Conservation (phyloP, 352 stramenopile genomes). For the Pythium dissotocum region DNA sequence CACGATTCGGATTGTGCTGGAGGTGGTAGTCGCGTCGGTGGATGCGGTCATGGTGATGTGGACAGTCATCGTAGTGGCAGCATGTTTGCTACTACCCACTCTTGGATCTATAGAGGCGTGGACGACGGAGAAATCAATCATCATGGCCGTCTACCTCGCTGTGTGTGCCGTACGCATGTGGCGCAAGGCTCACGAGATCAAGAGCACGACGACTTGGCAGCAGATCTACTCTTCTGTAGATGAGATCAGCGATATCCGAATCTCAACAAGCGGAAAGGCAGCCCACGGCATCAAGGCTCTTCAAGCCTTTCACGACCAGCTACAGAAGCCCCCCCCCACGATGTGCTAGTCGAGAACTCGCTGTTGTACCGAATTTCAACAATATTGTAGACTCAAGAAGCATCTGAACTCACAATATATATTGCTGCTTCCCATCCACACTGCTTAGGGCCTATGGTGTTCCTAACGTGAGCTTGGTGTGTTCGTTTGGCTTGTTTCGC, state of each 20-base stretch:
- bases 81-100: not conserved
- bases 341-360: not conserved
- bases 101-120: not conserved
- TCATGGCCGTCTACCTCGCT: not conserved
- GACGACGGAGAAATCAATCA: not conserved
- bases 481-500: not conserved
- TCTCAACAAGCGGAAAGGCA: not conserved
- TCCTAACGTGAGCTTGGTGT: constrained; percentile 6
- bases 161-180: not conserved
- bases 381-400: not conserved
- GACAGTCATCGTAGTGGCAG: not conserved
- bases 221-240: not conserved
- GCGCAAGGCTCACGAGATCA: not conserved
- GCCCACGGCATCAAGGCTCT: not conserved
- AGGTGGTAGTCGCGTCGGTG: not conserved
- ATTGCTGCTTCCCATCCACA: no score
- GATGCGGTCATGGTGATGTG: not conserved
- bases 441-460: no score
- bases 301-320: not conserved
- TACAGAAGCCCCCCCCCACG: not conserved
- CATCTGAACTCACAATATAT: not conserved
- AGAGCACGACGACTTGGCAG: not conserved
- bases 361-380: constrained; percentile 5
- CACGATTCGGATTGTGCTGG: not conserved
- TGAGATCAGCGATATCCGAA: not conserved